Conservation (phyloP, 441 rosid species). For the Geranium incanum region DNA sequence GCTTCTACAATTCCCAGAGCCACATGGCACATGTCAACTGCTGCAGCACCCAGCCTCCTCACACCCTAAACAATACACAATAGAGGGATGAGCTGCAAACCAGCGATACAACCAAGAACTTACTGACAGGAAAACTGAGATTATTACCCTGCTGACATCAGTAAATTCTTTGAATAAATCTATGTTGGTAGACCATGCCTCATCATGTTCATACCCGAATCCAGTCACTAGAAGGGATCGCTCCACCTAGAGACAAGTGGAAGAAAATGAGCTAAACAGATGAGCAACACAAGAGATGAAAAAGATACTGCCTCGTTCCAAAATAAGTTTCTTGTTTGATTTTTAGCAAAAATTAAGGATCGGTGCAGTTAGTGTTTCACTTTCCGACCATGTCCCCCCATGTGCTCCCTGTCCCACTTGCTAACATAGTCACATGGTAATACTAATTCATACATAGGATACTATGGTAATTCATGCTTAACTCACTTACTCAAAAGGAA, state of each 20-base stretch:
- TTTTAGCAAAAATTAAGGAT: too few species aligned
- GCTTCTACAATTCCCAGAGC: constrained; percentile 87
- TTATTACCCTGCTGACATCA: constrained; percentile 67
- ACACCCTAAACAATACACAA: constrained; percentile 49
- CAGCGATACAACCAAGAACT: not conserved
- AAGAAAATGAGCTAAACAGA: constrained; percentile 2
- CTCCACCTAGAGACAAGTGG: constrained; percentile 51
- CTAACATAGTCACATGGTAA: too few species aligned
- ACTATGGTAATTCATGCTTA: too few species aligned
- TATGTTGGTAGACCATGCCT: constrained; percentile 81
- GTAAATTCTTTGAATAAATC: constrained; percentile 91
- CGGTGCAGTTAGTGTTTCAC: too few species aligned
- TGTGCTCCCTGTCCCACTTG: too few species aligned
- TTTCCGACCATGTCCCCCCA: too few species aligned
- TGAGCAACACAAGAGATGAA: too few species aligned
- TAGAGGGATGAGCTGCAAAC: constrained; percentile 5
- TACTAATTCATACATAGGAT: too few species aligned
- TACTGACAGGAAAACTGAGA: not conserved
- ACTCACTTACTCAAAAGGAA: too few species aligned
- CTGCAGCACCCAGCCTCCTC: constrained; percentile 94
- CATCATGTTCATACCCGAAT: constrained; percentile 91
- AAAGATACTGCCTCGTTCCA: too few species aligned
- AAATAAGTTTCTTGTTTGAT: too few species aligned
- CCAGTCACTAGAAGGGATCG: constrained; percentile 92
- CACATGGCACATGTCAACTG: constrained; percentile 97